Base-by-base conservation (phyloP, 345 rosid genomes). In the Camelina hispida region DNA sequence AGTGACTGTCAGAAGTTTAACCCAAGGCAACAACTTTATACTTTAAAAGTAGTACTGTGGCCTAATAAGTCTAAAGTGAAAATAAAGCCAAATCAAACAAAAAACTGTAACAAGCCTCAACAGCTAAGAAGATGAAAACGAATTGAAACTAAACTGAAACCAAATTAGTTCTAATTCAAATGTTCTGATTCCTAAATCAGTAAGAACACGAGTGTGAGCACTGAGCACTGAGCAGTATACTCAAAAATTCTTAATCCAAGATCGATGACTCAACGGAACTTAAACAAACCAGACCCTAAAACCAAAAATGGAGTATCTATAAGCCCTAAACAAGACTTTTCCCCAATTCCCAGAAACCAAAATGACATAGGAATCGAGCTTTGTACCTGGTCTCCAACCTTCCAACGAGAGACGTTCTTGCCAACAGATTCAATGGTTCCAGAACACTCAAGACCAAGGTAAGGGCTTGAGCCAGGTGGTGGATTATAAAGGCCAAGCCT, bases 381-480 rank as follows among this genome's bases (percentile, higher is more conserved):
- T 13, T 28, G 15, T 23, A 88, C 98, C 90, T 91, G 87, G 72
- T 91, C 91, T 22, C 96, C 96, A 9, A 86, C 77, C 61, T 88
- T 89, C 97, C 96, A 93, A 42, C 87, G 87, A 52, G 91, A 84
- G 47, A 91, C 98, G 66, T 34, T 67, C 22, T 75, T 77, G 7
- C 96, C 97, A 0, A 89, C 77, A 10, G 91, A 79, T 35, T 77
- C 87, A 17, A 93, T 48, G 63, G 85, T 89, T n/a, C 96, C 97
- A 18, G 96, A 91, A 66, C 98, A 93, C 72, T 91, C 98, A 28
- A 93, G 88, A 47, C 98, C 93, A 13, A 52, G 96, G 74, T 83
- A 82, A 22, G 85, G 81, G 58, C 98, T 93, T 25, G 89, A 80
- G 9, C 87, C 98, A 53, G 87, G 83, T 4, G 98, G 96, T n/a